These are phyloP conservation scores for Exophiala bonariae DNA, from an alignment of 2,329 filamentous ascomycete genomes.

Conservation along the genomic window DNA sequence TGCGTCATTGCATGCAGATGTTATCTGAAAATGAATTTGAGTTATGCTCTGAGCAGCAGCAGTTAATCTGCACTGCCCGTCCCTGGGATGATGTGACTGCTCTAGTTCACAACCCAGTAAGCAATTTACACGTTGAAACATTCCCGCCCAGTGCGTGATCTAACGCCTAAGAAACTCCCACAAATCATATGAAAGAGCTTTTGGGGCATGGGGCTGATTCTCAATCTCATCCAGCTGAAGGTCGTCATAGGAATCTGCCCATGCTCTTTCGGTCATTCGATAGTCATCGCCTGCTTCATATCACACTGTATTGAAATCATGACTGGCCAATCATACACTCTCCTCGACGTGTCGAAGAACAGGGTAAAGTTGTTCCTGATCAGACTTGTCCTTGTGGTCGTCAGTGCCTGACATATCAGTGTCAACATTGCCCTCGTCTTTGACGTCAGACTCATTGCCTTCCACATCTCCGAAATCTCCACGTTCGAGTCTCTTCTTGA, in stretches of 20 bases:
- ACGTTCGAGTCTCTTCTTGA: constrained; percentile 55
- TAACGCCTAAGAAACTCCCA: no score
- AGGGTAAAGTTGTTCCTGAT: constrained; percentile 29
- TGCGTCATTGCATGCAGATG: no score
- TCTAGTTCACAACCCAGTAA: no score
- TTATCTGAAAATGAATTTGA: no score
- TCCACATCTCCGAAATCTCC: constrained; percentile 47
- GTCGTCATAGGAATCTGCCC: not conserved
- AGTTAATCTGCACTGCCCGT: no score
- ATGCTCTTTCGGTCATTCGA: not conserved
- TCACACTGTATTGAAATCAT: not conserved
- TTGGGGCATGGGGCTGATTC: no score
- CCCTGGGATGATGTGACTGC: no score
- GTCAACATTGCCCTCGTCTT: constrained; percentile 40
- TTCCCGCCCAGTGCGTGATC: no score
- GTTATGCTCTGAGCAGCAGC: no score
- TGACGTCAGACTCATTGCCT: constrained; percentile 27
- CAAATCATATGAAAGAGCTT: no score
- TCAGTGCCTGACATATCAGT: constrained; percentile 46
- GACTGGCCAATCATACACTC: constrained; percentile 6
- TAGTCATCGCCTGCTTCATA: not conserved
- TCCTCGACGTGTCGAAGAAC: constrained; percentile 28
- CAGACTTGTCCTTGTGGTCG: constrained; percentile 25
- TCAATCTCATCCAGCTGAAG: no score
- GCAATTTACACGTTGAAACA: no score